Percentiles rank a stretch among this genome's conserved stretches.
Conservation (phyloP, 2,329 filamentous ascomycete species). For the Colletotrichum aenigma region DNA sequence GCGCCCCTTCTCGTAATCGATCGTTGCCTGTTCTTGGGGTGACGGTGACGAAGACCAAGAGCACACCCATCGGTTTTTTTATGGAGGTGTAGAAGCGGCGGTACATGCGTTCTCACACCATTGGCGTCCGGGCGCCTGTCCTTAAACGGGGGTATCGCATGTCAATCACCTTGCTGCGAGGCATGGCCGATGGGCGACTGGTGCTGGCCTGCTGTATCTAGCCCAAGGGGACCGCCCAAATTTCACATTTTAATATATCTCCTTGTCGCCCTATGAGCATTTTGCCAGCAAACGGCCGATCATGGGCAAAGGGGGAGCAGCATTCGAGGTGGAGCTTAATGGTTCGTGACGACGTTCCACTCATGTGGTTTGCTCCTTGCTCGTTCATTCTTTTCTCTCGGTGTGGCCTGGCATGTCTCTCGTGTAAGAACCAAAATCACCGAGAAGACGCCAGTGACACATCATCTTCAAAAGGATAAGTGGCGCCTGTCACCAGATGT, state of each 20-base stretch:
- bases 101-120: conserved; percentile 5
- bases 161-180: conserved; percentile 5
- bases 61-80: background rate
- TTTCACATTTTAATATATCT: background rate
- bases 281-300: background rate
- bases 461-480: background rate
- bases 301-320: background rate
- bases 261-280: background rate
- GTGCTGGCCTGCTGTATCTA: background rate
- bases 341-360: background rate
- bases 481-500: background rate
- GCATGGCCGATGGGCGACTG: too few species aligned
- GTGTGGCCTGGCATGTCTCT: background rate
- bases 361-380: background rate
- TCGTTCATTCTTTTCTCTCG: background rate
- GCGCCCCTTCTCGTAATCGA: background rate
- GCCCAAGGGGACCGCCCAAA: background rate
- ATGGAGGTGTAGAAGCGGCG: background rate
- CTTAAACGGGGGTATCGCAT: conserved; percentile 9
- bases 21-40: conserved; percentile 11
- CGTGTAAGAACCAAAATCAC: background rate
- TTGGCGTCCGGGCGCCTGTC: background rate
- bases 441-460: background rate
- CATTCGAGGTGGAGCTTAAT: background rate
- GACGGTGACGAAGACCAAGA: conserved; percentile 21